phyloP scores from a whole-genome alignment of 129 eudicot genomes.

The Sambucus nigra region DNA sequence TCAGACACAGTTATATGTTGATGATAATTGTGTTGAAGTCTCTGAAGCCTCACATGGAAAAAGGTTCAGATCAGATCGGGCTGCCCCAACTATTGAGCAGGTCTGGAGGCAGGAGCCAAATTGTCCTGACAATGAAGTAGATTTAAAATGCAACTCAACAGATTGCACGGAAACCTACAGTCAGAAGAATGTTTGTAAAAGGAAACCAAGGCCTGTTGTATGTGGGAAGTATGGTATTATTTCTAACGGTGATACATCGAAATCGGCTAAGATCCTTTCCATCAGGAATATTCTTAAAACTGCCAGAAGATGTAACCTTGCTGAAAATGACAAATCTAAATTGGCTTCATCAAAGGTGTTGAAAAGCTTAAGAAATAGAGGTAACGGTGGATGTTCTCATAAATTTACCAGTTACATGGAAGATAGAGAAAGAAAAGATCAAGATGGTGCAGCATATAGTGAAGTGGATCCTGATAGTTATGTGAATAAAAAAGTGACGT shows the following conservation, averaged over 20 bases:
- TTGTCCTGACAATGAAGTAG: slow-evolving; percentile 7
- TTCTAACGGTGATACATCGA: slow-evolving; percentile 46
- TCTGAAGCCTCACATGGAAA: slow-evolving; percentile 27
- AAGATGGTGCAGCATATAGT: slow-evolving; percentile 17
- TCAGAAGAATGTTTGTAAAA: slow-evolving; percentile 8
- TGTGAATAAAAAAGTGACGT: slow-evolving; percentile 7
- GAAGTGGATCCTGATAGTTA: slow-evolving; percentile 18
- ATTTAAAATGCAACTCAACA: slow-evolving; percentile 9
- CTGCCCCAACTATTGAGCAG: slow-evolving; percentile 12
- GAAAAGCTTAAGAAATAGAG: slow-evolving; percentile 19
- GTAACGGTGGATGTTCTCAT: slow-evolving; percentile 7
- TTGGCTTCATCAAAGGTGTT: slow-evolving; percentile 16
- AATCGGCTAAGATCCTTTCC: slow-evolving; percentile 51
- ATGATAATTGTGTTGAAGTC: slow-evolving; percentile 22
- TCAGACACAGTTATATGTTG: slow-evolving; percentile 11
- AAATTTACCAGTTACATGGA: slow-evolving; percentile 14
- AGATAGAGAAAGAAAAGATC: slow-evolving; percentile 5
- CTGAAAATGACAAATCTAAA: slow-evolving; percentile 18
- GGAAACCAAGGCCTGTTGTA: slow-evolving; percentile 39
- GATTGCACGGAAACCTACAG: neutral
- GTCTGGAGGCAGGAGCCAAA: slow-evolving; percentile 16
- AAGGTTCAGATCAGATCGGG: slow-evolving; percentile 21
- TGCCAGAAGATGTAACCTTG: slow-evolving; percentile 24
- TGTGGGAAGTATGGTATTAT: slow-evolving; percentile 64
- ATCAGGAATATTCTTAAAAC: slow-evolving; percentile 35